phyloP scores from a whole-genome alignment of 805 yeast species.

The Nakazawaea peltata region DNA sequence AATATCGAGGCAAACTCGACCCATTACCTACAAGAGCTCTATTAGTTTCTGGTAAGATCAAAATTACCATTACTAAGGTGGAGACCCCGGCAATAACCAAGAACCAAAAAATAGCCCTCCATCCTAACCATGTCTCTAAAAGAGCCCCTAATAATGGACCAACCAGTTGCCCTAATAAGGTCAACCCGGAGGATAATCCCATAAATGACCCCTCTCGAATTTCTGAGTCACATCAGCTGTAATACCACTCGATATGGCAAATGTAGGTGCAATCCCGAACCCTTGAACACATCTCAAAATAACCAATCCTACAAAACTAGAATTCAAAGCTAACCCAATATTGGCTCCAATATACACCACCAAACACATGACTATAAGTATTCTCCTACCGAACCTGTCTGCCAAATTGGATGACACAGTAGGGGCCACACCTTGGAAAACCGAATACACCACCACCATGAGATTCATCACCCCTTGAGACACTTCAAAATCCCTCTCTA shows the following conservation, averaged over 20 bases:
- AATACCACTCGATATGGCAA: slow-evolving; percentile 62
- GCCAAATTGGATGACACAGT: slow-evolving; percentile 60
- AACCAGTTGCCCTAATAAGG: slow-evolving; percentile 65
- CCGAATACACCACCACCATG: slow-evolving; percentile 70
- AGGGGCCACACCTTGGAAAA: slow-evolving; percentile 75
- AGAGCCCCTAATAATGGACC: slow-evolving; percentile 66
- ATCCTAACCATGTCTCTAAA: slow-evolving; percentile 44
- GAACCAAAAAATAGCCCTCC: slow-evolving; percentile 81
- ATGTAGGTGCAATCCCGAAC: slow-evolving; percentile 65
- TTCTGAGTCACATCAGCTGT: slow-evolving; percentile 67
- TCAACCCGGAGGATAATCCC: slow-evolving; percentile 58
- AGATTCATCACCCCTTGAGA: slow-evolving; percentile 53
- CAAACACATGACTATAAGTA: slow-evolving; percentile 49
- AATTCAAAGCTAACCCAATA: slow-evolving; percentile 54
- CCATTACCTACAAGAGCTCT: slow-evolving; percentile 72
- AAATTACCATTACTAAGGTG: slow-evolving; percentile 24
- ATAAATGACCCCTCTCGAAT: slow-evolving; percentile 57
- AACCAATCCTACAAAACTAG: slow-evolving; percentile 52
- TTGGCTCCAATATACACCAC: slow-evolving; percentile 51
- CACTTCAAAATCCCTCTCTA: slow-evolving; percentile 47
- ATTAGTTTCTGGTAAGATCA: slow-evolving; percentile 66
- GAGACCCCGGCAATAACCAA: slow-evolving; percentile 55
- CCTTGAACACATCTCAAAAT: slow-evolving; percentile 73
- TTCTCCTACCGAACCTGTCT: slow-evolving; percentile 67
- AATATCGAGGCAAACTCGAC: slow-evolving; percentile 36